Conservation (phyloP, 768 basidiomycete species). For the Mycena haematopus region DNA sequence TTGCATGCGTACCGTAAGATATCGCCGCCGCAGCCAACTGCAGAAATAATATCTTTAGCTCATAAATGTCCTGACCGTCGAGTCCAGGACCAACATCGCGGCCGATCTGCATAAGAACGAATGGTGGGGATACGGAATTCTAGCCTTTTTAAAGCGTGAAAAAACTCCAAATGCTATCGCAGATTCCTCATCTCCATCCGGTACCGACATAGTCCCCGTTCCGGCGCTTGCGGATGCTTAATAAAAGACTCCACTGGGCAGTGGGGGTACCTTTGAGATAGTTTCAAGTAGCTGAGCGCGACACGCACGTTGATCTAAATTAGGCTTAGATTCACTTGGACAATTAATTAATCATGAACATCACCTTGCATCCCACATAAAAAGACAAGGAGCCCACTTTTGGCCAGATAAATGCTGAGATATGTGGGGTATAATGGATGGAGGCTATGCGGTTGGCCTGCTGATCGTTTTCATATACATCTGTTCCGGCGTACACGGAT, state of each 20-base stretch:
- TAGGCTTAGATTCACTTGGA: neutral
- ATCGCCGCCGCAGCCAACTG: constrained; percentile 13
- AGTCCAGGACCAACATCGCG: constrained; percentile 29
- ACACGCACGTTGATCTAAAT: neutral
- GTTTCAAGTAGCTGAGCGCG: neutral
- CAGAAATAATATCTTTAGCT: constrained; percentile 18
- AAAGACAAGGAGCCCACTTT: neutral
- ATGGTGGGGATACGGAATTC: neutral
- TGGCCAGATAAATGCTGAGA: neutral
- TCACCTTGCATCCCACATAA: neutral
- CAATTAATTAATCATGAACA: constrained; percentile 2
- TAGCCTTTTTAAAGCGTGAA: neutral
- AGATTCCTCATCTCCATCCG: too few species aligned
- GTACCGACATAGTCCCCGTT: neutral
- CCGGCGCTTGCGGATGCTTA: constrained; percentile 14
- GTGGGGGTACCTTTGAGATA: neutral
- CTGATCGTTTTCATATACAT: neutral
- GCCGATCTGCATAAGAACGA: neutral
- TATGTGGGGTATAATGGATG: neutral
- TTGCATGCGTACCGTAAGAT: constrained; percentile 19
- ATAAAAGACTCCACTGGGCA: neutral
- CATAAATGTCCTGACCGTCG: constrained; percentile 25
- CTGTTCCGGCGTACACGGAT: neutral
- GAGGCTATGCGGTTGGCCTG: neutral
- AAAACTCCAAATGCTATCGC: too few species aligned